Percentiles rank a stretch among this genome's conserved stretches.
Conservation (phyloP, 2,329 filamentous ascomycete genomes). For the Trichoderma breve region DNA sequence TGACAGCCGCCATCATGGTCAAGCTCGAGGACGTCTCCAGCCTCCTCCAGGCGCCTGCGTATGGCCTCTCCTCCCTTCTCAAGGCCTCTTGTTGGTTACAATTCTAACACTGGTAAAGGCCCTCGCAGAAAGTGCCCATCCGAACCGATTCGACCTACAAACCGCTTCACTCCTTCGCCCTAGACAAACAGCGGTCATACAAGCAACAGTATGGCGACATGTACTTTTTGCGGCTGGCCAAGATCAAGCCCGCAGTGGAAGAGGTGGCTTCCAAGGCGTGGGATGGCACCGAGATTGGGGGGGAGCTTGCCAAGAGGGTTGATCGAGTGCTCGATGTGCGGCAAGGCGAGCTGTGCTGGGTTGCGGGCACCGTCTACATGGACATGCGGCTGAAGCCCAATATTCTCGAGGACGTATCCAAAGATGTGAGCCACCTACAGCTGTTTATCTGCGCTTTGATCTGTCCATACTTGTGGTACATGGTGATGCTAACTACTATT, state of each 20-base stretch:
- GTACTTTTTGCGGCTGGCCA: constrained; percentile 89
- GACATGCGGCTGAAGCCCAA: constrained; percentile 96
- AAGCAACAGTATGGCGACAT: constrained; percentile 96
- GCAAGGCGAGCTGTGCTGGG: constrained; percentile 94
- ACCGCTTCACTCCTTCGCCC: constrained; percentile 69
- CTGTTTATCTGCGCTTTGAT: background rate
- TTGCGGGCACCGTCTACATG: constrained; percentile 93
- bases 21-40: constrained; percentile 44
- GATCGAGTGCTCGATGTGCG: constrained; percentile 92
- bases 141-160: constrained; percentile 64
- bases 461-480: background rate
- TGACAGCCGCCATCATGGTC: constrained; percentile 37
- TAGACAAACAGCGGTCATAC: constrained; percentile 73
- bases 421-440: constrained; percentile 61
- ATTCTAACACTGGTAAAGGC: constrained; percentile 24
- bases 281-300: constrained; percentile 73
- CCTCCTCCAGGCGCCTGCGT: constrained; percentile 45
- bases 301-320: constrained; percentile 70
- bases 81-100: background rate
- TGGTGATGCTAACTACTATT: background rate
- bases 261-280: constrained; percentile 71
- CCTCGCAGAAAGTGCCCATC: constrained; percentile 42
- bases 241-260: constrained; percentile 82
- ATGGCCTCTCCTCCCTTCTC: background rate
- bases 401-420: constrained; percentile 90